Base-by-base conservation (phyloP, 441 rosid genomes). In the Kokia cookei region DNA sequence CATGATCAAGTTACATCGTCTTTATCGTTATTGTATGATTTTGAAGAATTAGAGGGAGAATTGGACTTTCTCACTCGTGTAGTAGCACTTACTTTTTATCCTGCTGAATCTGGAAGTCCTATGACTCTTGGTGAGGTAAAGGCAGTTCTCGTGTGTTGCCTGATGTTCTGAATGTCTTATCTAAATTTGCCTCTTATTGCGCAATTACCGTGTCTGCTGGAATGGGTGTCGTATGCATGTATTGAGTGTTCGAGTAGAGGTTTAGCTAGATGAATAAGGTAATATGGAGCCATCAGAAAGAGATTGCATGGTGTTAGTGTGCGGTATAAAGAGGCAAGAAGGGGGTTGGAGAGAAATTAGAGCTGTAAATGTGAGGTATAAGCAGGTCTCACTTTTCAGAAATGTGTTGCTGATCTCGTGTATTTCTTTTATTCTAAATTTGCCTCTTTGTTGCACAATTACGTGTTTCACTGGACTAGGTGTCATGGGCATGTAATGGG, bases 111-210 rank as follows among this genome's bases (percentile, higher is more conserved):
- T 83, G 94, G 87, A 77, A 82, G 89, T 79, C 89, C 91, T n/a
- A 75, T 93, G 96, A 93, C 98, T 53, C 88, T 96, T 80, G 98
- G 98, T 64, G 94, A 92, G 99, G 99, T 96, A 92, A 82, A 40
- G 40, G 47, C 65, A 75, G 54, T 73, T 82, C 75, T 58, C 22
- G 19, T 11, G 50, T 65, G 75, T 35, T 73, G 47, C 29, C 68
- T 68, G 73, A 80, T 73, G 68, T 72, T 45, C 68, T n/a, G 9
- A 74, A 68, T 43, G 40, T 24, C 47, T n/a, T 62, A n/a, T 68
- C 69, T 58, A 29, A 48, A 42, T 54, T 40, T 78, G 14, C 13
- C 65, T 51, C 35, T 35, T 43, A 17, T 57, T 64, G 47, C 45
- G 5, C 37, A 45, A 43, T 45, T 75, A 67, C 13, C n/a, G 7